A percentile compares a stretch with the other conserved stretches of the same genome.
Evolutionary conservation across 2,329 filamentous ascomycete genomes (phyloP).

Genomic region (Elsinoe australis): DNA sequence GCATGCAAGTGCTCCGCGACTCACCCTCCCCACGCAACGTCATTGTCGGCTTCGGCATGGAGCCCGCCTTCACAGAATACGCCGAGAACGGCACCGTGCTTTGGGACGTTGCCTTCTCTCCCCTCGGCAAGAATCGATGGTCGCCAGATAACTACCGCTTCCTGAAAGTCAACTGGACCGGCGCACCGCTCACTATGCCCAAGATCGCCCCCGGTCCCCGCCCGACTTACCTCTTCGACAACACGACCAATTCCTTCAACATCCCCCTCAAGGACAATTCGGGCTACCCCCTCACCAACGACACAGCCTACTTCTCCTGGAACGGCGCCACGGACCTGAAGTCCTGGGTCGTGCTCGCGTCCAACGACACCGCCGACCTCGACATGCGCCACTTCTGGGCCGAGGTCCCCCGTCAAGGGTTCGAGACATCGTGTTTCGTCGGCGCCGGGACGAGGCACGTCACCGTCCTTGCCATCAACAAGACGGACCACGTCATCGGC

Average conservation of each 20-base stretch:
- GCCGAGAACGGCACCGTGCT: conserved; percentile 41
- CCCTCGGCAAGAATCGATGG: conserved; percentile 21
- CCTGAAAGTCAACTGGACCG: conserved; percentile 34
- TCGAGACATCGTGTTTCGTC: conserved; percentile 20
- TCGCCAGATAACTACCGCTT: conserved; percentile 40
- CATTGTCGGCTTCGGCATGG: conserved; percentile 48
- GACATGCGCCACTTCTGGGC: conserved; percentile 16
- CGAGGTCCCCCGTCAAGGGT: conserved; percentile 20
- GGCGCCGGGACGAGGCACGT: conserved; percentile 19
- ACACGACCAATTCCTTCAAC: not conserved
- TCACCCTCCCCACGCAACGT: conserved; percentile 35
- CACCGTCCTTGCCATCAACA: conserved; percentile 22
- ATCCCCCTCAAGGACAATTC: not conserved
- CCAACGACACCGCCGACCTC: conserved; percentile 16
- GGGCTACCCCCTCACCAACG: conserved; percentile 15
- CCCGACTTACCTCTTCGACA: not conserved
- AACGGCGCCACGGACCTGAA: conserved; percentile 21
- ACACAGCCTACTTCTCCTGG: conserved; percentile 20
- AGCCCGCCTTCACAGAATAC: conserved; percentile 35
- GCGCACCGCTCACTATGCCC: conserved; percentile 14
- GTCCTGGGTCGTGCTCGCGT: conserved; percentile 20
- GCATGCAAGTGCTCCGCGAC: conserved; percentile 46
- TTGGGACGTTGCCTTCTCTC: conserved; percentile 45
- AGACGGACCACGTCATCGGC: conserved; percentile 20
- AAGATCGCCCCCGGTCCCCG: conserved; percentile 16